Evolutionary conservation across 306 rosid species (phyloP).

Genomic region (Ziziphus jujuba): DNA sequence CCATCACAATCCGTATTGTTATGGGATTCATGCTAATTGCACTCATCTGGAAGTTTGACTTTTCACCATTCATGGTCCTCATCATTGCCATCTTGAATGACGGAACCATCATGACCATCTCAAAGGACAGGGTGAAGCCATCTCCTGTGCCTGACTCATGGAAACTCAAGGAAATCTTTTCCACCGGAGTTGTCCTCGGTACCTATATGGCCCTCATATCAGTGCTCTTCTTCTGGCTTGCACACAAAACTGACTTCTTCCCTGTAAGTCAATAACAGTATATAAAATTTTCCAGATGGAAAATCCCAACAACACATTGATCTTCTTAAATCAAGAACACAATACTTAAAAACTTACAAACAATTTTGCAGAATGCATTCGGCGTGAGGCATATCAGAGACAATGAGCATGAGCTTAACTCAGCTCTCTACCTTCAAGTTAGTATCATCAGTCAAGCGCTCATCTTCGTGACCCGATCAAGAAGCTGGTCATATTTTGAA

Average conservation of each 20-base stretch:
- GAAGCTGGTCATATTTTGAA: conserved; percentile 79
- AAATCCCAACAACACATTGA: not conserved
- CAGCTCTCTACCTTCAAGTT: conserved; percentile 93
- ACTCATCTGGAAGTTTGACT: conserved; percentile 84
- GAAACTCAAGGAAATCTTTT: conserved; percentile 88
- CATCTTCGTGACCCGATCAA: conserved; percentile 88
- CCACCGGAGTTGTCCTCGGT: conserved; percentile 82
- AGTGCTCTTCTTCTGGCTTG: conserved; percentile 71
- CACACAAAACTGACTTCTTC: conserved; percentile 54
- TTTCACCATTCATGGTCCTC: conserved; percentile 89
- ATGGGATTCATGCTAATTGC: conserved; percentile 82
- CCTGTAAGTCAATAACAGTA: conserved; percentile 37
- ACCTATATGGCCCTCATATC: conserved; percentile 87
- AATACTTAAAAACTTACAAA: not conserved
- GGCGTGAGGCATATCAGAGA: conserved; percentile 44
- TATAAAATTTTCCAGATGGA: not conserved
- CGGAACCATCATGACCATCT: conserved; percentile 96
- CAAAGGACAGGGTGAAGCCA: conserved; percentile 88
- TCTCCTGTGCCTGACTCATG: conserved; percentile 98
- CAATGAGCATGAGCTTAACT: conserved; percentile 46
- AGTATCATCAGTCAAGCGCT: conserved; percentile 93
- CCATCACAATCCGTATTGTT: conserved; percentile 94
- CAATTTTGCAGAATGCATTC: conserved; percentile 38
- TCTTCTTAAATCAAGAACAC: not conserved
- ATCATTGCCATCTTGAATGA: conserved; percentile 83